Percentiles rank a stretch among this genome's conserved stretches.
Conservation (phyloP, 345 rosid species). For the Salix koriyanagi region DNA sequence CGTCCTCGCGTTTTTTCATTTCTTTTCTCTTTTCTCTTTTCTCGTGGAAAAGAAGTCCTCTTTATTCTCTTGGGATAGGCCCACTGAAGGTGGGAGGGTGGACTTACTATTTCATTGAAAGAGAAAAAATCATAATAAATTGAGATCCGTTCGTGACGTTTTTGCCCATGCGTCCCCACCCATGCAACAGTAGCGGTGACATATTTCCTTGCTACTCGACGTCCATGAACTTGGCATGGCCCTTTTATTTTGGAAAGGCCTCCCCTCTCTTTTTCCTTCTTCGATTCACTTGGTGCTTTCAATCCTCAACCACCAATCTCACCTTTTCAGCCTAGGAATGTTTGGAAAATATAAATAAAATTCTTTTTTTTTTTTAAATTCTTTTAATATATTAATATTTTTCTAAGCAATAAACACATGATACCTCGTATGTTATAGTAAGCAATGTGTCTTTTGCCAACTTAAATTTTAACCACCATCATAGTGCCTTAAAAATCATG, state of each 20-base stretch:
- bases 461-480: too few relatives aligned
- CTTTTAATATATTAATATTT: too few relatives aligned
- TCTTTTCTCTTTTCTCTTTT: neutral
- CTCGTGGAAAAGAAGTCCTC: neutral
- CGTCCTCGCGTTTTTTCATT: neutral
- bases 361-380: too few relatives aligned
- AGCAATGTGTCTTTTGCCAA: too few relatives aligned
- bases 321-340: neutral
- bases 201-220: neutral
- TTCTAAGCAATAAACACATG: too few relatives aligned
- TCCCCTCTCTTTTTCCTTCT: neutral
- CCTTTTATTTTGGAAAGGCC: neutral
- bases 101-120: neutral
- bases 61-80: slow-evolving; percentile 3
- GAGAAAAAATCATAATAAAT: neutral
- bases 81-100: neutral
- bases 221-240: slow-evolving; percentile 24
- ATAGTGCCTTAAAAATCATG: too few relatives aligned
- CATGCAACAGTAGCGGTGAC: slow-evolving; percentile 12
- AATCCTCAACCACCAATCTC: neutral
- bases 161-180: slow-evolving; percentile 22
- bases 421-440: too few relatives aligned
- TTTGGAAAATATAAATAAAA: too few relatives aligned
- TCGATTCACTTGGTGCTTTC: neutral
- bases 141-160: slow-evolving; percentile 18